These are phyloP conservation scores for Lactarius evosmus DNA, from an alignment of 768 basidiomycete species.

Conservation along the genomic window DNA sequence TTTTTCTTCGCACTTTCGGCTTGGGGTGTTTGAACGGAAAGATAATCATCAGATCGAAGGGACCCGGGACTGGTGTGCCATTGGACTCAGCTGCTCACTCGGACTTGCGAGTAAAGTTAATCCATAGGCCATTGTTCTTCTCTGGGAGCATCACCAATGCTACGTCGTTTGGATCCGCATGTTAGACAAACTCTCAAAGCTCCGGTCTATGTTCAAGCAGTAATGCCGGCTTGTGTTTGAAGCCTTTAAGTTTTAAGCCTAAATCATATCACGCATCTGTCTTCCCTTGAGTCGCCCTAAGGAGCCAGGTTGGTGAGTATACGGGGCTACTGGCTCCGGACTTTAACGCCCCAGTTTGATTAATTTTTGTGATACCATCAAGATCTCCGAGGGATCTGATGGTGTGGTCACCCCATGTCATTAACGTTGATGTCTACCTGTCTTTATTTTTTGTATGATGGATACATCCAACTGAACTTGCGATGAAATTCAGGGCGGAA, in stretches of 20 bases:
- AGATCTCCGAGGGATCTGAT: background rate
- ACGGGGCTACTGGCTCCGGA: background rate
- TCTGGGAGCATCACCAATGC: background rate
- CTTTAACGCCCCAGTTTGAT: background rate
- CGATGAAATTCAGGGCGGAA: background rate
- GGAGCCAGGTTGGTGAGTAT: background rate
- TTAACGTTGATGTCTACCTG: background rate
- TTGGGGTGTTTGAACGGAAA: background rate
- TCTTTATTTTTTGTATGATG: background rate
- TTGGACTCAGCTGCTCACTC: background rate
- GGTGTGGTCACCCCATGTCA: background rate
- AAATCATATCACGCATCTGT: background rate
- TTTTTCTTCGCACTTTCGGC: background rate
- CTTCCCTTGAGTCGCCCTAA: background rate
- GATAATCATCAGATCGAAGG: background rate
- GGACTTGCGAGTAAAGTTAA: background rate
- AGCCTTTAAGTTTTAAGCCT: background rate
- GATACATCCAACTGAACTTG: background rate
- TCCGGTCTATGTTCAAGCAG: no score
- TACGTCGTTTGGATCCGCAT: background rate
- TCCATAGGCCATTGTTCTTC: background rate
- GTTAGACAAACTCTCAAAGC: no score
- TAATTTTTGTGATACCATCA: background rate
- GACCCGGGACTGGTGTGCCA: no score
- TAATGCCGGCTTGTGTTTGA: no score